These are phyloP conservation scores for Elsinoe perseae DNA, from an alignment of 2,329 filamentous ascomycete species.

Conservation along the genomic window DNA sequence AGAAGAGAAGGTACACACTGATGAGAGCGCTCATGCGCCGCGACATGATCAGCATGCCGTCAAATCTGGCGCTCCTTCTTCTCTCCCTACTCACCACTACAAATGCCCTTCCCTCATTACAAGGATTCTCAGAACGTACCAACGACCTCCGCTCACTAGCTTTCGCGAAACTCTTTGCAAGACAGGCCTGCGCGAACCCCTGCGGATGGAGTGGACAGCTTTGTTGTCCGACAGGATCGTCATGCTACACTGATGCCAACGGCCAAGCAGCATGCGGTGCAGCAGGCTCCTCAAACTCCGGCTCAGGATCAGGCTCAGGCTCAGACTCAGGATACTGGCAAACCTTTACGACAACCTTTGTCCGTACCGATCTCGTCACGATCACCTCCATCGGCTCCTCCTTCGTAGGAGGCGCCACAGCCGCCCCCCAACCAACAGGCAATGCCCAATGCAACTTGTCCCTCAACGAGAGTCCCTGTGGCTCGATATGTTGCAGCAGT, in stretches of 20 bases:
- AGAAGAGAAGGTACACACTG: slow-evolving; percentile 5
- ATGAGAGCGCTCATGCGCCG: slow-evolving; percentile 8
- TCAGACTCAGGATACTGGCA: slow-evolving; percentile 42
- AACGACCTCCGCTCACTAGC: neutral
- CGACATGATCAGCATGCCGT: slow-evolving; percentile 5
- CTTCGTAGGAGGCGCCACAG: slow-evolving; percentile 23
- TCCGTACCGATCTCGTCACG: slow-evolving; percentile 44
- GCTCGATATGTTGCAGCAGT: slow-evolving; percentile 60
- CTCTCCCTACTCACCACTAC: slow-evolving; percentile 4
- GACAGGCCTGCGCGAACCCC: slow-evolving; percentile 38
- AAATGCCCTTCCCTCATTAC: neutral
- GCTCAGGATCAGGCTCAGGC: slow-evolving; percentile 29
- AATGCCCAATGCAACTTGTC: slow-evolving; percentile 39
- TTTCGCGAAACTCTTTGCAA: slow-evolving; percentile 24
- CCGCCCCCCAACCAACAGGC: slow-evolving; percentile 23
- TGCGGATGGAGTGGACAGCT: slow-evolving; percentile 47
- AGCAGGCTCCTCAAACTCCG: slow-evolving; percentile 22
- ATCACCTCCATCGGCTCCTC: slow-evolving; percentile 48
- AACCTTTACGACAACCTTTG: slow-evolving; percentile 51
- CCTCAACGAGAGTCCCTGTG: slow-evolving; percentile 52
- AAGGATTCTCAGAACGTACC: neutral
- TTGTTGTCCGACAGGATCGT: slow-evolving; percentile 41
- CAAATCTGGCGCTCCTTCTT: neutral
- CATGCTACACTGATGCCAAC: slow-evolving; percentile 44
- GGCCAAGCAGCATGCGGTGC: slow-evolving; percentile 42